Evolutionary conservation across 345 rosid genomes (phyloP), one percentile per base, ranked within the genome.

Genomic region (Melaleuca quinquenervia): DNA sequence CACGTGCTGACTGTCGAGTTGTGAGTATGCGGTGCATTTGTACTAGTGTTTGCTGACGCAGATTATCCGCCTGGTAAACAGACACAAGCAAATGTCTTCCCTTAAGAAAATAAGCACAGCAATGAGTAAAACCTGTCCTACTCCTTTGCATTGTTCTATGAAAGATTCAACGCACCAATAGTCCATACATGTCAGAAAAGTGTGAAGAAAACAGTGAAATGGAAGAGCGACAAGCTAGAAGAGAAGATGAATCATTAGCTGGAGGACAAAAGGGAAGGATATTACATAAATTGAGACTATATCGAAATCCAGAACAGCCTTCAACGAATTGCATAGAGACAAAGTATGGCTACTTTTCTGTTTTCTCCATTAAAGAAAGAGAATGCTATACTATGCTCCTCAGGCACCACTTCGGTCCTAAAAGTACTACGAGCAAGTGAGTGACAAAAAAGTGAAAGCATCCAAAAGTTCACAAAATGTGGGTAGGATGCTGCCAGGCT

Each of bases 1-100:
- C 97, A 15, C 97, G 95, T 13, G 97, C 97, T 12, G 97, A 93
- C 86, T 94, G 97, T 20, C 97, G 90, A 21, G 95, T 93, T 50
- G 97, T 94, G 86, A 94, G 86, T 87, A 93, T 89, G 24, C 96
- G 93, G 84, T 93, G 97, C 96, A 94, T 86, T 87, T 92, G 97
- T 62, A 92, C 90, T 15, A 94, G 93, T 6, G 97, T 94, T 76
- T 93, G 96, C 87, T 94, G 96, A 44, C 97, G 91, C 87, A 94
- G 87, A 88, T 93, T 94, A 91, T 94, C 97, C 26, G 96, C 97
- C 97, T 92, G 88, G 44, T 54, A 52, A 82, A 60, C 52, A 84
- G 82, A 76, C 20, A 32, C 20, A 82, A n/a, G 89, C 56, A 50
- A 24, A 54, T 83, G 55, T n/a, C 44, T 44, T 83, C 3, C 8